Base-by-base conservation (phyloP, 1,139 yeast genomes). In the Kodamaea anthophila region DNA sequence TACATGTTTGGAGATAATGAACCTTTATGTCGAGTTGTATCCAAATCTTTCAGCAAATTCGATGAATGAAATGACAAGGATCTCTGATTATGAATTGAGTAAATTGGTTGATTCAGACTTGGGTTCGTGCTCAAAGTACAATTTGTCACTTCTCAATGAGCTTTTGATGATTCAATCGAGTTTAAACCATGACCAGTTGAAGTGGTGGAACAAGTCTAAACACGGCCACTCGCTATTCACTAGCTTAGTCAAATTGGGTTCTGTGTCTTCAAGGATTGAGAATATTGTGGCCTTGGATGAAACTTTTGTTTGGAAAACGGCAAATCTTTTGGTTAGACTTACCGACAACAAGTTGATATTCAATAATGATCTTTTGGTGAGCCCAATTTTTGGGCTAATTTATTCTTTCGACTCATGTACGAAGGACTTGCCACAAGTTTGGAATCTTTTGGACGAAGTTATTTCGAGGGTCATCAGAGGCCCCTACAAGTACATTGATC, bases 401-500 rank as follows among this genome's bases (percentile, higher is more conserved):
- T 60, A 60, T 24, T 63, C 75, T 26, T 46, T 68, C 21, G 28
- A 38, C 27, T 25, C 26, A 4, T 26, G 18, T 15, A 21, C 18
- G 9, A 13, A 22, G 3, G 29, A 33, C 15, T 34, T 33, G 8
- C 19, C 41, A 27, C 22, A 32, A 19, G 28, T 55, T 16, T 81
- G 86, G 80, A 60, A 60, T 10, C 52, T 85, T 22, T 42, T 88
- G 10, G 94, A 87, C 48, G 93, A 87, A 49, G 62, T 83, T 1
- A 66, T 85, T 15, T 63, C 86, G 1, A 68, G 96, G 41, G 66
- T 78, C 37, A 66, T 81, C 32, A 69, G 75, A 37, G 58, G 85
- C 1, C 96, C 96, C 0, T 91, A 81, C 55, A 86, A 83, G 48
- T 88, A 86, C 43, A 69, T 85, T 32, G 97, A 88, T 47, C 47